These are phyloP conservation scores for Acanthochlamys bracteata DNA, from an alignment of 106 monocot species.

Conservation along the genomic window DNA sequence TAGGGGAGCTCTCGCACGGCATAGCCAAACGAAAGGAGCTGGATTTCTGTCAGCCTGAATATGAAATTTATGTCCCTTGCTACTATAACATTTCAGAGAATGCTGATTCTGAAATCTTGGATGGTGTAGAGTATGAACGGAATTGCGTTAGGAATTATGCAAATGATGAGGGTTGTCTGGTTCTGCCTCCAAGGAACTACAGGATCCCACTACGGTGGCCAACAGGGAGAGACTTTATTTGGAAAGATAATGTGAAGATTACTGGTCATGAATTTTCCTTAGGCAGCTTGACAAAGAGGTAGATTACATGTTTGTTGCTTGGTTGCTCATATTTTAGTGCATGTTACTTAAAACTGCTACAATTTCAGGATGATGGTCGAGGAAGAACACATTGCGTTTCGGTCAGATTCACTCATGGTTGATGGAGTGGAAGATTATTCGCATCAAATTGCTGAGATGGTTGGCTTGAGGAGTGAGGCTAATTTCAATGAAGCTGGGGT, in stretches of 20 bases:
- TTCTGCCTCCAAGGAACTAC: conserved; percentile 59
- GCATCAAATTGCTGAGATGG: conserved; percentile 95
- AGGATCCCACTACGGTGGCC: conserved; percentile 84
- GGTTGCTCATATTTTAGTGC: background rate
- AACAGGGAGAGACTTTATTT: conserved; percentile 79
- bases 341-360: background rate
- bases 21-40: conserved; percentile 39
- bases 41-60: conserved; percentile 51
- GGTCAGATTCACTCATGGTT: conserved; percentile 67
- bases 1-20: conserved; percentile 57
- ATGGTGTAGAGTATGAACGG: conserved; percentile 30
- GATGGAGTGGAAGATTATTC: conserved; percentile 91
- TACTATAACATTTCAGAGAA: conserved; percentile 56
- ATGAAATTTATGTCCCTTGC: conserved; percentile 79
- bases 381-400: conserved; percentile 85
- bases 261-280: conserved; percentile 84
- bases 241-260: conserved; percentile 95
- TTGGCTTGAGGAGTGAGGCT: conserved; percentile 66
- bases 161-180: conserved; percentile 28
- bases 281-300: conserved; percentile 90
- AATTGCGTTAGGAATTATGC: conserved; percentile 20
- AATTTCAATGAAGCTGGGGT: conserved; percentile 83
- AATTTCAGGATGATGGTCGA: conserved; percentile 90
- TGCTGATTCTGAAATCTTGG: conserved; percentile 20
- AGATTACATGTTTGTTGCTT: background rate